These are phyloP conservation scores for Xylariaceae sp. DNA, from an alignment of 2,329 filamentous ascomycete genomes.

Conservation along the genomic window DNA sequence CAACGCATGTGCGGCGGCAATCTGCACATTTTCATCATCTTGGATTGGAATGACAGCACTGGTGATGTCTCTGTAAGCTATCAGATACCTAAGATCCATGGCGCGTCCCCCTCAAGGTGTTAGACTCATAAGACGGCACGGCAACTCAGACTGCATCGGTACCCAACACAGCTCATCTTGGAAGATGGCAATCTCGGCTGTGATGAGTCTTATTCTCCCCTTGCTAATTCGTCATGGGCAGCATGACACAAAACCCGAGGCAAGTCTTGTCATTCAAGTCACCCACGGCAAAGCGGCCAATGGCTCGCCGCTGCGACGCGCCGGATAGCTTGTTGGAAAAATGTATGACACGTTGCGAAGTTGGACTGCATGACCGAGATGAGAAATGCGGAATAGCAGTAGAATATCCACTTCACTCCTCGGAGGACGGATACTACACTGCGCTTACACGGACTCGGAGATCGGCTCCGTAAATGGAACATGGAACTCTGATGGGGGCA, in stretches of 20 bases:
- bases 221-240: conserved; percentile 20
- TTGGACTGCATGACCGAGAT: conserved; percentile 29
- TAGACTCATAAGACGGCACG: conserved; percentile 23
- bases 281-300: conserved; percentile 25
- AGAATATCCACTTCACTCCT: conserved; percentile 10
- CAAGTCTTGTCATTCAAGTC: conserved; percentile 27
- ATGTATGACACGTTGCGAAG: conserved; percentile 35
- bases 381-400: conserved; percentile 27
- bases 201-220: conserved; percentile 25
- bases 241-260: conserved; percentile 21
- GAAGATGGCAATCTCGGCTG: conserved; percentile 17
- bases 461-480: conserved; percentile 29
- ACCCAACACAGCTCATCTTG: conserved; percentile 22
- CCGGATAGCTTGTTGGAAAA: conserved; percentile 29
- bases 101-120: conserved; percentile 20
- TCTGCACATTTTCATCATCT: conserved; percentile 12
- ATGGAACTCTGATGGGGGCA: no score
- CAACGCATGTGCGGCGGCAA: conserved; percentile 24
- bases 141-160: conserved; percentile 26
- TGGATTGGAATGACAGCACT: conserved; percentile 17
- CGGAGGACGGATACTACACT: conserved; percentile 25
- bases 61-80: conserved; percentile 20
- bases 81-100: conserved; percentile 23
- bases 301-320: conserved; percentile 23
- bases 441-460: conserved; percentile 28